A percentile compares a stretch with the other conserved stretches of the same genome.
Conservation (phyloP, 768 basidiomycete species). For the Tulasnella calospora region DNA sequence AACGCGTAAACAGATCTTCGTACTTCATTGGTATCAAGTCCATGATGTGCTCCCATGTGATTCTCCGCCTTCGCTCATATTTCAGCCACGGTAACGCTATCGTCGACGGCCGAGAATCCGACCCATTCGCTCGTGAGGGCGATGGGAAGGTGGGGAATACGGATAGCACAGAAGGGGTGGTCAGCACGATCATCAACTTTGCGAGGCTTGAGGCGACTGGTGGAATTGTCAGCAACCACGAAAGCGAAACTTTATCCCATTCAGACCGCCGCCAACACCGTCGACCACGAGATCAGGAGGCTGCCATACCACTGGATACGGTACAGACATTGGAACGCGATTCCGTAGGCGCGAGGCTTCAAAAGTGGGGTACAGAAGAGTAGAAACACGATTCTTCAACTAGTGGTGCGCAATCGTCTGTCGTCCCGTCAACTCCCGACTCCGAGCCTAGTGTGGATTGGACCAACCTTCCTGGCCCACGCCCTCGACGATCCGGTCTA, state of each 20-base stretch:
- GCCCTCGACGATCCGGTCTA: neutral
- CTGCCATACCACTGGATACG: neutral
- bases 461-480: neutral
- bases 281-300: neutral
- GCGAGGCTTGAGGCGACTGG: neutral
- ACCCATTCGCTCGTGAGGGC: neutral
- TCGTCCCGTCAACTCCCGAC: neutral
- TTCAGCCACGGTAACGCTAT: neutral
- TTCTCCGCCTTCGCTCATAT: slow-evolving; percentile 14
- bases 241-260: neutral
- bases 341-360: neutral
- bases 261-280: neutral
- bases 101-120: neutral
- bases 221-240: neutral
- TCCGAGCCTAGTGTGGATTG: neutral
- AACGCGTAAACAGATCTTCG: neutral
- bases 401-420: neutral
- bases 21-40: slow-evolving; percentile 14
- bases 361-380: neutral
- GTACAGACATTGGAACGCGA: neutral
- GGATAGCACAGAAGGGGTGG: neutral
- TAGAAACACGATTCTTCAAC: neutral
- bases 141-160: neutral
- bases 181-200: neutral
- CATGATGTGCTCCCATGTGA: slow-evolving; percentile 19